Evolutionary conservation across 2,329 filamentous ascomycete species (phyloP), one percentile per base, ranked within the genome.

Genomic region (Sporothrix brasiliensis): DNA sequence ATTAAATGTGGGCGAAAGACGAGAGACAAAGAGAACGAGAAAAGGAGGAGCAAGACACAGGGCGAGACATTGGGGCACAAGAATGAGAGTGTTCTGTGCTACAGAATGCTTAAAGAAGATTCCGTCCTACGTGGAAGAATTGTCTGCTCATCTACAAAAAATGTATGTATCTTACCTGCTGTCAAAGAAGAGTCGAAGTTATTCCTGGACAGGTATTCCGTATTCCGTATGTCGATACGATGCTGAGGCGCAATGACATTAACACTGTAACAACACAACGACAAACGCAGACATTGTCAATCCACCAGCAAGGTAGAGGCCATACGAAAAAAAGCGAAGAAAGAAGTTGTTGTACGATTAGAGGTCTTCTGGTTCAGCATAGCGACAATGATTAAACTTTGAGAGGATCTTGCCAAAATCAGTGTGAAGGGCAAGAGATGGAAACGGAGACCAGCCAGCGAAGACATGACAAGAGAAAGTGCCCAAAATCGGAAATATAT

Each of bases 191-290:
- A 34, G 34, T 9, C 6, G 4, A 34, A 34, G 34, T 9, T 1
- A 34, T 34, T 34, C 7, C 34, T 9, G 34, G 34, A 1, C 7
- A 34, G 27, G 27, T 9, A 34, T 34, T 1, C 34, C 34, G 6
- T 9, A 34, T 34, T 34, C 5, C 34, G 34, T 34, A 34, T 9
- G 1, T 34, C 34, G 34, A 34, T 9, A 34, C 9, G 34, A 34
- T 10, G 21, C 21, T 44, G 56, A 61, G 34, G 44, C 56, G 24
- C 56, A 24, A 21, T n/a, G 56, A 24, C 56, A 61, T 61, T 44
- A 24, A 63, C 39, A 27, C 58, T 6, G 39, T 27, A 21, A 47
- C 39, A 47, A 47, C 16, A 39, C 39, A 63, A 47, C 21, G 21
- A 63, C 21, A 27, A 27, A 19, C 3, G 4, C 21, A 27, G 21